Percentiles rank a stretch among this genome's conserved stretches.
Evolutionary conservation across 371 early-diverging fungal species (phyloP).

Genomic region (Lichtheimia ornata): DNA sequence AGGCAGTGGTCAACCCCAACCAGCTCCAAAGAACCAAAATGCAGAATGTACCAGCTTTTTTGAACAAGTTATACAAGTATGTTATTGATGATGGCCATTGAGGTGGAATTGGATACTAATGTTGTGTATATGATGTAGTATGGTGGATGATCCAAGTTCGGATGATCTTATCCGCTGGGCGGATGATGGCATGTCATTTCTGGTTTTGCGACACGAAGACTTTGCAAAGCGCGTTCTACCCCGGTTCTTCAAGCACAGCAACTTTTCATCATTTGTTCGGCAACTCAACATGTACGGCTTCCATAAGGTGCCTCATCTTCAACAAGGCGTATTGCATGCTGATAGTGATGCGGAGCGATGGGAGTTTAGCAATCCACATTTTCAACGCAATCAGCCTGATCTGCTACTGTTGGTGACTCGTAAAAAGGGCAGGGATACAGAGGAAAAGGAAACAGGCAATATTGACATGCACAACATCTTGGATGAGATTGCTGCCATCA

Average conservation of each 20-base stretch:
- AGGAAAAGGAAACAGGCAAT: conserved; percentile 53
- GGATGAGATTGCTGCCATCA: conserved; percentile 85
- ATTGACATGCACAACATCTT: conserved; percentile 64
- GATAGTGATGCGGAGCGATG: conserved; percentile 64
- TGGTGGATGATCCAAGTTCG: conserved; percentile 71
- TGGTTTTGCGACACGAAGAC: conserved; percentile 70
- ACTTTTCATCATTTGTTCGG: conserved; percentile 92
- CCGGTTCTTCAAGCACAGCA: conserved; percentile 90
- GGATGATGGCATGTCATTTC: conserved; percentile 73
- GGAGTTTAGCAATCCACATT: conserved; percentile 64
- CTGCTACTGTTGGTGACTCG: conserved; percentile 56
- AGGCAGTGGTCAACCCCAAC: conserved; percentile 18
- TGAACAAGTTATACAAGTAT: conserved; percentile 86
- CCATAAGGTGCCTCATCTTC: conserved; percentile 80
- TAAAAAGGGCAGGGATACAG: conserved; percentile 54
- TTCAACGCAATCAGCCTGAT: conserved; percentile 59
- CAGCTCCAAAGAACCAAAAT: conserved; percentile 35
- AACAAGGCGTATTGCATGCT: conserved; percentile 72
- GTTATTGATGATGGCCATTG: conserved; percentile 1
- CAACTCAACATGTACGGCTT: conserved; percentile 95
- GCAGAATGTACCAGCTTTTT: conserved; percentile 82
- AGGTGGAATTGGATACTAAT: not conserved
- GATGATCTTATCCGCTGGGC: conserved; percentile 80
- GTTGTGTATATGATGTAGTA: conserved; percentile 44
- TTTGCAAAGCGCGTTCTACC: conserved; percentile 88